Percentiles rank a stretch among this genome's conserved stretches.
Evolutionary conservation across 306 rosid species (phyloP).

Genomic region (Macrotyloma uniflorum): DNA sequence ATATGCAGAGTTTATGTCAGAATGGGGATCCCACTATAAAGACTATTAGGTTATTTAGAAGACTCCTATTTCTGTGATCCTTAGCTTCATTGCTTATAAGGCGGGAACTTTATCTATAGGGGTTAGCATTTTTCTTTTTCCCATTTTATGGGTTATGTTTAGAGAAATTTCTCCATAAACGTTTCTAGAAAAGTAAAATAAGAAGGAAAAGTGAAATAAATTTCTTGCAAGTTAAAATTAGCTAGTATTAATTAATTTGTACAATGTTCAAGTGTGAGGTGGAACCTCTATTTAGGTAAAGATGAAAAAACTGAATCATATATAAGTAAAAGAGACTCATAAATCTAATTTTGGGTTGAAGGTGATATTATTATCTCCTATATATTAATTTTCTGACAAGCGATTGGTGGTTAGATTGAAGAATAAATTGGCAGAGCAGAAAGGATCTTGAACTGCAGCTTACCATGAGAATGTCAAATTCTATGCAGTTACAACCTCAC

Average conservation of each 20-base stretch:
- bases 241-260: too few relatives aligned
- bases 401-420: not conserved
- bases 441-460: constrained; percentile 58
- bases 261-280: too few relatives aligned
- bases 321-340: too few relatives aligned
- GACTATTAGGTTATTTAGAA: not conserved
- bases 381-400: constrained; percentile 16
- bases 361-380: too few relatives aligned
- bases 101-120: not conserved
- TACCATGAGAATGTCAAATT: constrained; percentile 44
- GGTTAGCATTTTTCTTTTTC: not conserved
- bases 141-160: not conserved
- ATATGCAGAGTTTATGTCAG: not conserved
- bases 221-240: too few relatives aligned
- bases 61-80: not conserved
- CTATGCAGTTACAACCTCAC: not conserved
- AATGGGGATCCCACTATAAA: not conserved
- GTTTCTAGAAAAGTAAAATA: too few relatives aligned
- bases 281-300: too few relatives aligned
- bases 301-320: too few relatives aligned
- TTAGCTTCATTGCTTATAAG: not conserved
- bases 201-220: too few relatives aligned
- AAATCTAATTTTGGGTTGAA: too few relatives aligned
- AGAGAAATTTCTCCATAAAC: too few relatives aligned
- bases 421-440: constrained; percentile 43